Evolutionary conservation across 495 filamentous ascomycete genomes (phyloP).

Genomic region (Saxophila tyrrhenica): DNA sequence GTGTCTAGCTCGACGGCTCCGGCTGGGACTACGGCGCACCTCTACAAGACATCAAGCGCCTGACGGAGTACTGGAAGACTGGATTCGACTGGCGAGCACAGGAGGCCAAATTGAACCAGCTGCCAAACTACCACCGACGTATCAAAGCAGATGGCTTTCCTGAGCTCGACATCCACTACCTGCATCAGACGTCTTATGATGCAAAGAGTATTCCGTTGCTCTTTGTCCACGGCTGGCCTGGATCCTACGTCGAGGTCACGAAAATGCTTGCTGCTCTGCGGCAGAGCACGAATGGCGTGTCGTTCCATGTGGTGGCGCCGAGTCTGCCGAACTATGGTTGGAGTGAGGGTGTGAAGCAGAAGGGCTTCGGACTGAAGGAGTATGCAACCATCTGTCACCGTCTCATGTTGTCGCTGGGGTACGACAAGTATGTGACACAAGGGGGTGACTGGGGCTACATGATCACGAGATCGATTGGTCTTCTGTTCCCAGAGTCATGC

Average conservation of each 20-base stretch:
- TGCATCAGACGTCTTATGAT: constrained; percentile 23
- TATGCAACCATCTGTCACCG: constrained; percentile 44
- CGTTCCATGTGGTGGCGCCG: constrained; percentile 60
- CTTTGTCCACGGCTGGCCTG: constrained; percentile 37
- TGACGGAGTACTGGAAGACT: constrained; percentile 39
- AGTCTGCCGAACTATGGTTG: constrained; percentile 67
- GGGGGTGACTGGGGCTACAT: constrained; percentile 49
- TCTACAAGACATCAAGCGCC: constrained; percentile 39
- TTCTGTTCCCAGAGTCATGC: constrained; percentile 44
- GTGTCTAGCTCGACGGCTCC: constrained; percentile 24
- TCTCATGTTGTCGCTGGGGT: constrained; percentile 58
- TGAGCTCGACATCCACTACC: constrained; percentile 29
- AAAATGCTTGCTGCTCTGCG: constrained; percentile 49
- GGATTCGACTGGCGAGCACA: constrained; percentile 30
- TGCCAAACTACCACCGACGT: constrained; percentile 26
- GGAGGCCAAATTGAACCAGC: constrained; percentile 28
- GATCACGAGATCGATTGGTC: constrained; percentile 47
- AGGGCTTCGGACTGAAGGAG: constrained; percentile 45
- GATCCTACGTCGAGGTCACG: constrained; percentile 55
- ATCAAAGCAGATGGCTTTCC: constrained; percentile 28
- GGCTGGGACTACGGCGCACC: constrained; percentile 38
- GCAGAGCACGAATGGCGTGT: constrained; percentile 33
- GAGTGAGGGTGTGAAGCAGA: constrained; percentile 41
- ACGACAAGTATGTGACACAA: constrained; percentile 46
- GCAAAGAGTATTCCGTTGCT: constrained; percentile 28